Conservation (phyloP, 31 red algal species). For the Endocladia muricata region DNA sequence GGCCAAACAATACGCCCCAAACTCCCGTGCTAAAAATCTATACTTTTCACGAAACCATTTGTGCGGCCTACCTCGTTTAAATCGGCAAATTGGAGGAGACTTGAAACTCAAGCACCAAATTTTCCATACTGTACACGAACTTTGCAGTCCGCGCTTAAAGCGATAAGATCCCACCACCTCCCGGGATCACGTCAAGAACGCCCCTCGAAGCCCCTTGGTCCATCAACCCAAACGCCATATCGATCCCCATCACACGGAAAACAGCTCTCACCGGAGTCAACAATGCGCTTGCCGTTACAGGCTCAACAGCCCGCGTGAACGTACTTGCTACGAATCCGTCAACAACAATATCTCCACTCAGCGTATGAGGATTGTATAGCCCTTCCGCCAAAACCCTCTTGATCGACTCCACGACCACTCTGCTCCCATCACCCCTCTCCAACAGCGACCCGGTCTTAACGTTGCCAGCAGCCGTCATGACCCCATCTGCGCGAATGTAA, state of each 20-base stretch:
- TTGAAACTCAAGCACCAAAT: too few relatives aligned
- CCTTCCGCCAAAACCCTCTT: constrained; percentile 20
- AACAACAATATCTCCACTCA: constrained; percentile 61
- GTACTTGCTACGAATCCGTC: constrained; percentile 42
- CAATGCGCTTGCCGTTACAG: constrained; percentile 29
- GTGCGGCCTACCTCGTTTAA: too few relatives aligned
- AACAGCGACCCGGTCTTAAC: constrained; percentile 29
- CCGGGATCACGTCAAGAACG: too few relatives aligned
- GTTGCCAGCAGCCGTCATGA: constrained; percentile 16
- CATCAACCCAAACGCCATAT: not conserved
- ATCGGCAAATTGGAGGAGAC: too few relatives aligned
- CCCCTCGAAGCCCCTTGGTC: not conserved
- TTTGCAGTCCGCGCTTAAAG: too few relatives aligned
- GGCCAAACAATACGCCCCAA: too few relatives aligned
- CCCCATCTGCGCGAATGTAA: constrained; percentile 47
- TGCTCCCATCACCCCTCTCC: constrained; percentile 11
- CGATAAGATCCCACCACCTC: too few relatives aligned
- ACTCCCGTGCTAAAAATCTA: too few relatives aligned
- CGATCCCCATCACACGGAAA: not conserved
- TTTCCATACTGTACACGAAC: too few relatives aligned
- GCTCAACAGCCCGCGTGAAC: constrained; percentile 37
- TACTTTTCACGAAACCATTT: too few relatives aligned
- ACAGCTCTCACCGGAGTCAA: constrained; percentile 45
- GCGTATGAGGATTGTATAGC: constrained; percentile 75
- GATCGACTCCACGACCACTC: not conserved